Evolutionary conservation across 1,139 yeast genomes (phyloP), one percentile per base, ranked within the genome.

Genomic region (Arxiozyma heterogenica): DNA sequence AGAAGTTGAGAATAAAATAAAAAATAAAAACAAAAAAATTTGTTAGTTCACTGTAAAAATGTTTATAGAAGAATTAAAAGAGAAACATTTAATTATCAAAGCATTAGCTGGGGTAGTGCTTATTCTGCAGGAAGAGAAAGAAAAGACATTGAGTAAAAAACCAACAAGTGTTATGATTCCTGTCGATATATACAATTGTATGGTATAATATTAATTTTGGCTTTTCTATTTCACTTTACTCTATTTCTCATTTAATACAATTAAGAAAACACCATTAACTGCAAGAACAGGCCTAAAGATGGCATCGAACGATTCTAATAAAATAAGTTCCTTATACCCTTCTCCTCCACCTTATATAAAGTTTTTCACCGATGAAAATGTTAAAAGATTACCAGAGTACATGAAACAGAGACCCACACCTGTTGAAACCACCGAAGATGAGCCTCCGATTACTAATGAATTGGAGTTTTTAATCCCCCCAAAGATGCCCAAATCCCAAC

Each of bases 341-440:
- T 91, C 93, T 1, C 96, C 96, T 3, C 96, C 96, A 11, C 82
- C 84, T 23, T 86, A 79, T 67, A 80, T 80, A 63, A 80, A 81
- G 67, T 79, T 75, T 63, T 88, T 86, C 70, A 86, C 94, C 0
- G 66, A 71, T 6, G 86, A 81, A 54, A 86, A 86, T 61, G 56
- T 79, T 17, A 73, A 66, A 34, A 73, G 72, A 60, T 63, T 74
- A 20, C 65, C 70, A 21, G 69, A 67, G 55, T 65, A 69, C 58
- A 57, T 54, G 60, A 61, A 51, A 55, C 25, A 11, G 25, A 51
- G 49, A 41, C 17, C 23, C 18, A 11, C 22, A 20, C 15, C 25
- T 4, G 41, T 20, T 2, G 41, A 46, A 2, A 17, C 30, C 23
- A 20, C 20, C 6, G 52, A 53, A 3, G 52, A 48, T 1, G 53